Evolutionary conservation across 306 rosid species (phyloP).

Genomic region (Mimosa pudica): DNA sequence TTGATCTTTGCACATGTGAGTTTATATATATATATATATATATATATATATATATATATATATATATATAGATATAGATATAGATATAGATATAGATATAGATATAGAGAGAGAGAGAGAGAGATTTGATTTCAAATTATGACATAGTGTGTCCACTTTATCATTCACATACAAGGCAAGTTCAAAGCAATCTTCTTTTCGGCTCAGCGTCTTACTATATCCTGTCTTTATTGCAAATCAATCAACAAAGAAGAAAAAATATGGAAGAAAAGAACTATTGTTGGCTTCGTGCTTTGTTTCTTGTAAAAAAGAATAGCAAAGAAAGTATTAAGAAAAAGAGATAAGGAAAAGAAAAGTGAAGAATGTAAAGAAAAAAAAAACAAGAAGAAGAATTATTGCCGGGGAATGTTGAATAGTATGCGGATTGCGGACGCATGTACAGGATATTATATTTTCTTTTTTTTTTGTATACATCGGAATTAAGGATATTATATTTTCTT

Average conservation of each 20-base stretch:
- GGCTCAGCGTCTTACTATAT: constrained; percentile 9
- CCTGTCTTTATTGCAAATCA: constrained; percentile 22
- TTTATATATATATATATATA: no score
- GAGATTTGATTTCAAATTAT: background rate
- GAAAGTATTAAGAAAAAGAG: background rate
- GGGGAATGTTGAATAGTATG: background rate
- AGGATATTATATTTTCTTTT: background rate
- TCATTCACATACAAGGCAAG: constrained; percentile 3
- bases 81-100: no score
- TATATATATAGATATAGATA: no score
- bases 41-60: no score
- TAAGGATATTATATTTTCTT: background rate
- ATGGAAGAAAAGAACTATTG: background rate
- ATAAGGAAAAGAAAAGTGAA: background rate
- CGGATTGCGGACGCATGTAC: background rate
- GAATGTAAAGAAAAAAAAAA: background rate
- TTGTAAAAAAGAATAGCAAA: background rate
- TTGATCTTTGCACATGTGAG: no score
- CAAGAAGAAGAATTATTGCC: background rate
- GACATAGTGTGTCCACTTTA: constrained; percentile 29
- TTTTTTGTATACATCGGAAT: background rate
- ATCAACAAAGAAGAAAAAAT: background rate
- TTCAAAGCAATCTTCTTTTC: constrained; percentile 15
- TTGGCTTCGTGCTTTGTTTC: background rate
- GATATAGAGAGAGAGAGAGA: no score